Percentiles rank a stretch among this genome's conserved stretches.
Evolutionary conservation across 257 asterid genomes (phyloP).

Genomic region (Ajuga chamaepitys): DNA sequence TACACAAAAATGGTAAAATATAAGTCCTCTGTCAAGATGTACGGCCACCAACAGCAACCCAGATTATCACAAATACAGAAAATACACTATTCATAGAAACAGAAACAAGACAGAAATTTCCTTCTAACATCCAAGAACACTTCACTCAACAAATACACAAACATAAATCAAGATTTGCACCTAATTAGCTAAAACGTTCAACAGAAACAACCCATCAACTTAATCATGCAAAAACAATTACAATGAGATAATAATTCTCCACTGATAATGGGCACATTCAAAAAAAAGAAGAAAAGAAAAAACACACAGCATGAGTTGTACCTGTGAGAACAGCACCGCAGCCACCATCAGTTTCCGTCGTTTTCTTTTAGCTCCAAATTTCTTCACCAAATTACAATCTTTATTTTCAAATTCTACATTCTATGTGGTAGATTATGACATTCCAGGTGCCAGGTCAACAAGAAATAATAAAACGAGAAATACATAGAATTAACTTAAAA

Average conservation of each 20-base stretch:
- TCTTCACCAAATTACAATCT: constrained; percentile 15
- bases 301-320: constrained; percentile 16
- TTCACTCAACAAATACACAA: background rate
- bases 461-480: constrained; percentile 10
- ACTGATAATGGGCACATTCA: background rate
- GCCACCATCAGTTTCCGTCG: constrained; percentile 44
- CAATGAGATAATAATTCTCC: background rate
- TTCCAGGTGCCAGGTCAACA: constrained; percentile 9
- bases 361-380: background rate
- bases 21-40: background rate
- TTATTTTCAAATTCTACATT: background rate
- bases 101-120: background rate
- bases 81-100: background rate
- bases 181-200: background rate
- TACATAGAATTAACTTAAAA: background rate
- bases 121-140: background rate
- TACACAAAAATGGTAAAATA: background rate
- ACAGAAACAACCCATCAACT: background rate
- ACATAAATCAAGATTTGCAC: constrained; percentile 8
- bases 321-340: constrained; percentile 74
- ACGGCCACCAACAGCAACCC: background rate
- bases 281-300: no score
- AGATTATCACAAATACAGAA: background rate
- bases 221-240: no score
- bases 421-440: background rate